These are phyloP conservation scores for Trichocomaceae sp. DNA, from an alignment of 2,329 filamentous ascomycete genomes.

Conservation along the genomic window DNA sequence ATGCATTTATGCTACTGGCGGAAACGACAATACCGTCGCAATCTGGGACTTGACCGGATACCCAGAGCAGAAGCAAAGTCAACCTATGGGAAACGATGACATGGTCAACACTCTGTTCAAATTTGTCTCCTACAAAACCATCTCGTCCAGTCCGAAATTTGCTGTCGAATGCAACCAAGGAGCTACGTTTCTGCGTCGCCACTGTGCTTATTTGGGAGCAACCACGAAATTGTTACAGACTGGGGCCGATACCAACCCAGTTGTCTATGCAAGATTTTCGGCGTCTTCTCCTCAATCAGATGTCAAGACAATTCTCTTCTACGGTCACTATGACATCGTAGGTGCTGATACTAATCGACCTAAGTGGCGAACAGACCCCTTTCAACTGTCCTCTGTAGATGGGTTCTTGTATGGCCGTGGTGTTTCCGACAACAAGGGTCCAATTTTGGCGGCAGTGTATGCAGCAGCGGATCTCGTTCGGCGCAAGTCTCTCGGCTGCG, in stretches of 20 bases:
- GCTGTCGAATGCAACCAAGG: slow-evolving; percentile 88
- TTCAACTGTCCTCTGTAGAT: slow-evolving; percentile 79
- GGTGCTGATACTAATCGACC: slow-evolving; percentile 73
- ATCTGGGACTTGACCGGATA: slow-evolving; percentile 73
- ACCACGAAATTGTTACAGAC: slow-evolving; percentile 86
- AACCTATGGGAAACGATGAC: slow-evolving; percentile 54
- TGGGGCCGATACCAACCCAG: slow-evolving; percentile 71
- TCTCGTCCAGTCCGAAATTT: slow-evolving; percentile 80
- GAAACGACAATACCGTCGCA: slow-evolving; percentile 82
- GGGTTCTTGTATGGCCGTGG: slow-evolving; percentile 92
- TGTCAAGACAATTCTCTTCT: slow-evolving; percentile 86
- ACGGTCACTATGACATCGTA: slow-evolving; percentile 97
- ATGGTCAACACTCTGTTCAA: slow-evolving; percentile 67
- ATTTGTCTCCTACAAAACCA: slow-evolving; percentile 85
- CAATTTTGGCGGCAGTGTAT: slow-evolving; percentile 87
- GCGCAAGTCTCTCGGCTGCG: slow-evolving; percentile 74
- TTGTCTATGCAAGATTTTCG: slow-evolving; percentile 85
- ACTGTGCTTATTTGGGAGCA: slow-evolving; percentile 89
- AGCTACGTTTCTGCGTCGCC: slow-evolving; percentile 78
- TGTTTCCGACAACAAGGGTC: slow-evolving; percentile 97
- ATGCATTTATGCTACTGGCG: slow-evolving; percentile 87
- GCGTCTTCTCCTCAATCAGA: slow-evolving; percentile 60
- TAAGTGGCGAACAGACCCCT: slow-evolving; percentile 84
- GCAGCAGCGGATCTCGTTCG: slow-evolving; percentile 84
- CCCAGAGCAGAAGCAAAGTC: slow-evolving; percentile 39